Conservation (phyloP, 352 stramenopile species). For the Phytophthora litchii region DNA sequence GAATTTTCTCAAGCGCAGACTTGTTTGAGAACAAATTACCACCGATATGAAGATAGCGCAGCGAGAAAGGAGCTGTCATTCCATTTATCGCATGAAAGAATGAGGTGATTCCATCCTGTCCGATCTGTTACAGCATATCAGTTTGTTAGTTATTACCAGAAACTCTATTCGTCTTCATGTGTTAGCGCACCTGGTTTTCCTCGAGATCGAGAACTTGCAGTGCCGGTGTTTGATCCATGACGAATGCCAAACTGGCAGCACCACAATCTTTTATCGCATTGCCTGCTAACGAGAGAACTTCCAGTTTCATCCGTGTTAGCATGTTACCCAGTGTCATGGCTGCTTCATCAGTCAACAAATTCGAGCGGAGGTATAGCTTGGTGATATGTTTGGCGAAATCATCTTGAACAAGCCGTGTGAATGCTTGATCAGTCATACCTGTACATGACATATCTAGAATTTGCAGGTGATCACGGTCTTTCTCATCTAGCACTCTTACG, state of each 20-base stretch:
- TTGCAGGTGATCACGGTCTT: slow-evolving; percentile 20
- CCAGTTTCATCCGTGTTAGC: slow-evolving; percentile 27
- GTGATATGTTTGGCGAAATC: slow-evolving; percentile 25
- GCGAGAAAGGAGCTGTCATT: slow-evolving; percentile 31
- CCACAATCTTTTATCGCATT: slow-evolving; percentile 50
- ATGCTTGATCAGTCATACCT: slow-evolving; percentile 35
- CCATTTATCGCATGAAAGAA: slow-evolving; percentile 48
- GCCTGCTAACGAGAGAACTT: slow-evolving; percentile 48
- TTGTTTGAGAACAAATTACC: slow-evolving; percentile 26
- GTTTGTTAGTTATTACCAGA: background rate
- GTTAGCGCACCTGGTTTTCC: slow-evolving; percentile 47
- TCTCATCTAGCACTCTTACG: slow-evolving; percentile 6
- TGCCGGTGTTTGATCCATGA: slow-evolving; percentile 38
- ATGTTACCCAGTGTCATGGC: slow-evolving; percentile 25
- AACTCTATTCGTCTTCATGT: background rate
- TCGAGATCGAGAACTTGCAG: slow-evolving; percentile 57
- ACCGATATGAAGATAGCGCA: slow-evolving; percentile 47
- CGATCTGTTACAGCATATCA: slow-evolving; percentile 36
- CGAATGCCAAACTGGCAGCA: slow-evolving; percentile 50
- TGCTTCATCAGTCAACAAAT: slow-evolving; percentile 39
- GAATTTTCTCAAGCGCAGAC: slow-evolving; percentile 18
- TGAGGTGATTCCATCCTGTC: slow-evolving; percentile 30
- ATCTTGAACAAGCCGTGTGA: slow-evolving; percentile 16
- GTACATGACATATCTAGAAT: slow-evolving; percentile 58
- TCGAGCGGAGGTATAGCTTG: slow-evolving; percentile 53